Conservation (phyloP, 1,284 basidiomycete species). For the Sporisorium exsertum region DNA sequence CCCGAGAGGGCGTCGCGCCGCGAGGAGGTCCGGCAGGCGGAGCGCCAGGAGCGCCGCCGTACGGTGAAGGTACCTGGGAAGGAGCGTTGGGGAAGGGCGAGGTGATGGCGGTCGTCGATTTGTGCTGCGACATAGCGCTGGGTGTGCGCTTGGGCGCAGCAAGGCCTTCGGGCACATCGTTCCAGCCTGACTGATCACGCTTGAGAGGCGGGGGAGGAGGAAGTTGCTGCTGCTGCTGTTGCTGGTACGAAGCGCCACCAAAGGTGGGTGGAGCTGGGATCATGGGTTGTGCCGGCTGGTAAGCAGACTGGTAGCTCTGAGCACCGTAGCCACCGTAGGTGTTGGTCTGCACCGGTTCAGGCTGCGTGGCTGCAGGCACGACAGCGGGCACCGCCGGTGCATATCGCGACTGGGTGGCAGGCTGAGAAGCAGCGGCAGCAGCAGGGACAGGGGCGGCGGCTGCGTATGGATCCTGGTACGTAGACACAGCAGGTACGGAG, state of each 20-base stretch:
- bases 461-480: constrained; percentile 40
- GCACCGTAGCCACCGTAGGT: constrained; percentile 34
- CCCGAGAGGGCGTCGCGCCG: constrained; percentile 63
- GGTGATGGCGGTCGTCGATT: constrained; percentile 74
- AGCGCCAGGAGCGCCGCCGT: constrained; percentile 50
- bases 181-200: constrained; percentile 85
- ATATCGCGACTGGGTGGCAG: constrained; percentile 60
- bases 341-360: constrained; percentile 30
- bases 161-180: constrained; percentile 78
- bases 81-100: constrained; percentile 85
- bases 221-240: constrained; percentile 48
- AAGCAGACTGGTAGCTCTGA: constrained; percentile 68
- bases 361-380: constrained; percentile 31
- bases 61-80: constrained; percentile 43
- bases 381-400: constrained; percentile 71
- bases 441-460: constrained; percentile 69
- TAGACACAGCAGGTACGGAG: constrained; percentile 29
- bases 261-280: constrained; percentile 70
- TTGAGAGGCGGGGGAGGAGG: constrained; percentile 72
- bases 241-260: constrained; percentile 52
- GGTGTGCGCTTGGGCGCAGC: constrained; percentile 65
- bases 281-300: constrained; percentile 55
- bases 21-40: constrained; percentile 65
- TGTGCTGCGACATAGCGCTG: constrained; percentile 56
- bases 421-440: constrained; percentile 68